Evolutionary conservation across 257 asterid genomes (phyloP).

Genomic region (Cordia subcordata): DNA sequence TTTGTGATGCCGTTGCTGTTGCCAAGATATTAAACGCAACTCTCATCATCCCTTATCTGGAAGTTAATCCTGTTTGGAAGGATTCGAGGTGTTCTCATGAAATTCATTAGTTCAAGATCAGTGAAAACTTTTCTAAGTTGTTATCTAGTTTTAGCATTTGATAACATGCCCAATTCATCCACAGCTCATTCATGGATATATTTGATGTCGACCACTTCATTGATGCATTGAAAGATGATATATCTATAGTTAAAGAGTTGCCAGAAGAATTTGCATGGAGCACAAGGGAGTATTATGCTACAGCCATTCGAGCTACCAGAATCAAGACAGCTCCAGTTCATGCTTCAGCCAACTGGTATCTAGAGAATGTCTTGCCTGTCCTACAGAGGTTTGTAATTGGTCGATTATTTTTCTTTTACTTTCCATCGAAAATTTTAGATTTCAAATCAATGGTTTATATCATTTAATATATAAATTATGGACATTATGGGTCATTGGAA

Average conservation of each 20-base stretch:
- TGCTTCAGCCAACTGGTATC: conserved; percentile 96
- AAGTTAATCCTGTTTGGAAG: conserved; percentile 95
- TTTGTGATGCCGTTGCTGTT: conserved; percentile 97
- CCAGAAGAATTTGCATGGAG: conserved; percentile 93
- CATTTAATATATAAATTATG: no score
- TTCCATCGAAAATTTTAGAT: not conserved
- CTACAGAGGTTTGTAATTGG: conserved; percentile 55
- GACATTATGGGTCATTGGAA: no score
- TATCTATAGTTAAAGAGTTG: conserved; percentile 71
- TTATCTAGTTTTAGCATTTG: conserved; percentile 6
- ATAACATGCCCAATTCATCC: conserved; percentile 8
- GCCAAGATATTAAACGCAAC: conserved; percentile 98
- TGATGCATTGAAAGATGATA: conserved; percentile 71
- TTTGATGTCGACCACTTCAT: conserved; percentile 97
- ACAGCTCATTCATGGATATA: conserved; percentile 87
- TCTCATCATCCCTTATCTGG: conserved; percentile 83
- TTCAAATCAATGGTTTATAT: no score
- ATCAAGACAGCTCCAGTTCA: conserved; percentile 88
- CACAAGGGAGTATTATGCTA: conserved; percentile 87
- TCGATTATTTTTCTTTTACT: not conserved
- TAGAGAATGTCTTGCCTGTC: conserved; percentile 77
- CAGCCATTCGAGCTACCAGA: conserved; percentile 88
- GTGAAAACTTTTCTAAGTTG: not conserved
- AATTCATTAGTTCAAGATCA: conserved; percentile 8
- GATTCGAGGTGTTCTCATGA: conserved; percentile 74